phyloP scores from a whole-genome alignment of 495 filamentous ascomycete species.

The Copromyces sp. region DNA sequence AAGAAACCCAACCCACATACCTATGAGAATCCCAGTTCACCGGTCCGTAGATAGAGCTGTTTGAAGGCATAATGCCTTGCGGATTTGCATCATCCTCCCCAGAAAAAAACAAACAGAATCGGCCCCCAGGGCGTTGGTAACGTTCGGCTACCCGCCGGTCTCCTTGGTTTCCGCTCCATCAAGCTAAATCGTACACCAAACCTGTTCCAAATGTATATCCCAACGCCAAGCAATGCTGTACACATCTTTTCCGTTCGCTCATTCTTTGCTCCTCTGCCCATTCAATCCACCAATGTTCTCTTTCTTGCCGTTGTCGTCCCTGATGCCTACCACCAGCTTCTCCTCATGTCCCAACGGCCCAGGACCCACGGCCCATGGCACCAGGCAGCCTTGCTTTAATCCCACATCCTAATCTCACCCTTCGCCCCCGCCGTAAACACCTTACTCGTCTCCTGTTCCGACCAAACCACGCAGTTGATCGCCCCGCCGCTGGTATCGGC shows the following conservation, averaged over 20 bases:
- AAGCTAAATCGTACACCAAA: neutral
- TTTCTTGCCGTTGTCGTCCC: neutral
- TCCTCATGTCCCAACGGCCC: neutral
- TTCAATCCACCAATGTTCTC: neutral
- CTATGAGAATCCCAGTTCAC: neutral
- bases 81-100: neutral
- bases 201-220: neutral
- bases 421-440: constrained; percentile 84
- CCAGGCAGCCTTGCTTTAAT: constrained; percentile 40
- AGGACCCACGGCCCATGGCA: neutral
- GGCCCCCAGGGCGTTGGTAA: neutral
- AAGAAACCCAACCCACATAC: neutral
- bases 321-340: neutral
- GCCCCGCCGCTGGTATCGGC: constrained; percentile 57
- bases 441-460: constrained; percentile 90
- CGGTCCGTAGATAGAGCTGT: neutral
- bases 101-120: neutral
- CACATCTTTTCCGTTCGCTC: neutral
- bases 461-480: constrained; percentile 78
- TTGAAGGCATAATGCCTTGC: too few species aligned
- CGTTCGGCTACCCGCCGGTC: neutral
- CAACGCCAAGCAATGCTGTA: neutral
- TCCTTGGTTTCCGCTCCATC: neutral
- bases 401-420: constrained; percentile 89
- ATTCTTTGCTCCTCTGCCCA: neutral